phyloP scores from a whole-genome alignment of 2,329 filamentous ascomycete genomes.

The Diaporthe capsici region DNA sequence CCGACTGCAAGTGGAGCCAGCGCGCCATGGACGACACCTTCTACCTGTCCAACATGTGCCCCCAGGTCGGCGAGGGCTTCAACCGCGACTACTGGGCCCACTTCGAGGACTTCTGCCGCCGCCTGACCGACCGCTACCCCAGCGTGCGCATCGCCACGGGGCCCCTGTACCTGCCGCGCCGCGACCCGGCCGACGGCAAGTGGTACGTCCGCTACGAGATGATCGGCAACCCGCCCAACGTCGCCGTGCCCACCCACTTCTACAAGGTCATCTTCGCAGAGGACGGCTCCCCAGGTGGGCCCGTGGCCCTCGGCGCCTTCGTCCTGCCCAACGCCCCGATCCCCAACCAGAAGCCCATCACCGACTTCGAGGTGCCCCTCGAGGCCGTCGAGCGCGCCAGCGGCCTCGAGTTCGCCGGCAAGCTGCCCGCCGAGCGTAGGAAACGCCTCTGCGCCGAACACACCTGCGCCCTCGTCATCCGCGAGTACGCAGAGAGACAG shows the following conservation, averaged over 20 bases:
- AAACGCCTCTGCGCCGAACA: constrained; percentile 89
- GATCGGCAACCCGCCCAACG: constrained; percentile 91
- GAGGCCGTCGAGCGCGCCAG: constrained; percentile 94
- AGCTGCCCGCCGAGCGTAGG: constrained; percentile 80
- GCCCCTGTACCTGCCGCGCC: constrained; percentile 90
- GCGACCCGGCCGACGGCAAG: constrained; percentile 86
- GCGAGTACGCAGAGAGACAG: constrained; percentile 78
- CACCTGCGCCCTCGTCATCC: constrained; percentile 85
- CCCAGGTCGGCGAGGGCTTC: constrained; percentile 97
- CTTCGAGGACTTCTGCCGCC: constrained; percentile 95
- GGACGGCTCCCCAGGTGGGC: constrained; percentile 77
- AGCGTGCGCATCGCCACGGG: constrained; percentile 93
- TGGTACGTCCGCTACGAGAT: constrained; percentile 97
- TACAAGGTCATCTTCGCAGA: constrained; percentile 99
- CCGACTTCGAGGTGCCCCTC: constrained; percentile 94
- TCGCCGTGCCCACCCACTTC: constrained; percentile 98
- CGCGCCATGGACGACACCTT: constrained; percentile 96
- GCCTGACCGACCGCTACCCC: constrained; percentile 85
- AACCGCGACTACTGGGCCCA: constrained; percentile 99
- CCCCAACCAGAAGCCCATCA: constrained; percentile 86
- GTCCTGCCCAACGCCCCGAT: constrained; percentile 94
- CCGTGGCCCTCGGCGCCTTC: constrained; percentile 92
- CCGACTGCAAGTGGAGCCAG: constrained; percentile 96
- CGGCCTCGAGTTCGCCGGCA: constrained; percentile 89
- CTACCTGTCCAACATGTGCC: constrained; percentile 95